Percentiles rank a stretch among this genome's conserved stretches.
Conservation (phyloP, 352 stramenopile genomes). For the Phytopythium chamaehyphon region DNA sequence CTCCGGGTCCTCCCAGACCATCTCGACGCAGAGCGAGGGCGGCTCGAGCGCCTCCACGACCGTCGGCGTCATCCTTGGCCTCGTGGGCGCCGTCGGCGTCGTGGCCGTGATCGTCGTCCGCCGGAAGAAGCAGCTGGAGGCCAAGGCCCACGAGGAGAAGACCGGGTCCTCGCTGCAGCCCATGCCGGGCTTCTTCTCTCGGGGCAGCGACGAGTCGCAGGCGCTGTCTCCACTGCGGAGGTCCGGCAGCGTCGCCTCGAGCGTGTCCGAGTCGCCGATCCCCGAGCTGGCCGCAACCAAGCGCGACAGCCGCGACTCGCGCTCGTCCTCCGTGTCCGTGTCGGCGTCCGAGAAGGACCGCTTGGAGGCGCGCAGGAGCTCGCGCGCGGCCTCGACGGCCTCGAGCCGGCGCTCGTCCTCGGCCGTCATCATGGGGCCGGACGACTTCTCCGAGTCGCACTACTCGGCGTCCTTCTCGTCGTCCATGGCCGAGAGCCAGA, state of each 20-base stretch:
- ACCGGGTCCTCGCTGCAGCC: conserved; percentile 17
- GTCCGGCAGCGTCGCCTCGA: neutral
- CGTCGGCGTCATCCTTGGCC: conserved; percentile 44
- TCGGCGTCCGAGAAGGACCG: conserved; percentile 19
- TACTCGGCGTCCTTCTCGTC: conserved; percentile 27
- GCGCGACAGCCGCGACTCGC: conserved; percentile 30
- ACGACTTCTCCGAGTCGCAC: conserved; percentile 16
- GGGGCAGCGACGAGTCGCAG: conserved; percentile 9
- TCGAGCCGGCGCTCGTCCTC: conserved; percentile 43
- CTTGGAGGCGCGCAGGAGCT: conserved; percentile 18
- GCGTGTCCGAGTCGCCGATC: conserved; percentile 35
- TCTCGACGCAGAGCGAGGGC: conserved; percentile 36
- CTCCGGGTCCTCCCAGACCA: conserved; percentile 17
- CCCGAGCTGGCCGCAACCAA: conserved; percentile 34
- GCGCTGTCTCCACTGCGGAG: conserved; percentile 29
- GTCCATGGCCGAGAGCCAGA: conserved; percentile 46
- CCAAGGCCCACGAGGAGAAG: conserved; percentile 39
- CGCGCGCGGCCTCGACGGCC: conserved; percentile 10
- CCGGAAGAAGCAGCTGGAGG: conserved; percentile 54
- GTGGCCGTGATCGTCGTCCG: conserved; percentile 49
- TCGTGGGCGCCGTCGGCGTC: conserved; percentile 31
- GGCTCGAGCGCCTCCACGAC: conserved; percentile 34
- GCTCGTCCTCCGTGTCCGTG: conserved; percentile 42
- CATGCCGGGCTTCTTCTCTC: conserved; percentile 35
- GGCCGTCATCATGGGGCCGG: conserved; percentile 28